Evolutionary conservation across 306 rosid species (phyloP).

Genomic region (Corylus avellana): DNA sequence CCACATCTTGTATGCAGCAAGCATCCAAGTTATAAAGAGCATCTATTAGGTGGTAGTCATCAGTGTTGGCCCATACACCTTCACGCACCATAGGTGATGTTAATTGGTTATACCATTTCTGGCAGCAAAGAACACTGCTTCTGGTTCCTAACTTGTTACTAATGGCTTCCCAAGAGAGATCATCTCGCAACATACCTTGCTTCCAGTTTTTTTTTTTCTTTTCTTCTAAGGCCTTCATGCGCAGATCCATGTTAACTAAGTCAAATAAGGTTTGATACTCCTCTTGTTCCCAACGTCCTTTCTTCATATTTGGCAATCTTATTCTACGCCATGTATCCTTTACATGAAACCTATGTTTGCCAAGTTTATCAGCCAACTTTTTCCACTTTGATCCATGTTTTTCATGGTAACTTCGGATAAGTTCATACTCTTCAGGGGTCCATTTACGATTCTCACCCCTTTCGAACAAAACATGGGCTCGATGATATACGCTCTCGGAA

Average conservation of each 20-base stretch:
- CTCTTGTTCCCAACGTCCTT: conserved; percentile 65
- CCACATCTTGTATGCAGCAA: conserved; percentile 65
- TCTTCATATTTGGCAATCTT: conserved; percentile 33
- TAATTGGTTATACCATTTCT: conserved; percentile 69
- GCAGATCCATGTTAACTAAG: conserved; percentile 75
- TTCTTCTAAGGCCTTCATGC: conserved; percentile 48
- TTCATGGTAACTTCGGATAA: conserved; percentile 32
- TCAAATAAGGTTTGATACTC: conserved; percentile 73
- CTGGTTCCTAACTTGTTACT: conserved; percentile 52
- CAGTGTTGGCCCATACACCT: conserved; percentile 65
- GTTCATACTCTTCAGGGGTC: conserved; percentile 58
- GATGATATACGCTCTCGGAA: conserved; percentile 18
- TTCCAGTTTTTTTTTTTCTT: conserved; percentile 47
- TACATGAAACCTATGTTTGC: conserved; percentile 63
- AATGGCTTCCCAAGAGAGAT: conserved; percentile 77
- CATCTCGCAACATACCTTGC: conserved; percentile 82
- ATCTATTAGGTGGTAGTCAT: conserved; percentile 65
- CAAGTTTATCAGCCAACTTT: conserved; percentile 50
- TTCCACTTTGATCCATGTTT: conserved; percentile 71
- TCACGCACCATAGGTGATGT: conserved; percentile 56
- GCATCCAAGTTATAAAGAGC: conserved; percentile 71
- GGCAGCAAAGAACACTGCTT: conserved; percentile 39
- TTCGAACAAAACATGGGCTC: conserved; percentile 68
- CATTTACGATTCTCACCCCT: conserved; percentile 46
- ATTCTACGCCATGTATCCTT: conserved; percentile 77